Evolutionary conservation across 2,329 filamentous ascomycete species (phyloP), one percentile per base, ranked within the genome.

Genomic region (Leptographium wingfieldii): DNA sequence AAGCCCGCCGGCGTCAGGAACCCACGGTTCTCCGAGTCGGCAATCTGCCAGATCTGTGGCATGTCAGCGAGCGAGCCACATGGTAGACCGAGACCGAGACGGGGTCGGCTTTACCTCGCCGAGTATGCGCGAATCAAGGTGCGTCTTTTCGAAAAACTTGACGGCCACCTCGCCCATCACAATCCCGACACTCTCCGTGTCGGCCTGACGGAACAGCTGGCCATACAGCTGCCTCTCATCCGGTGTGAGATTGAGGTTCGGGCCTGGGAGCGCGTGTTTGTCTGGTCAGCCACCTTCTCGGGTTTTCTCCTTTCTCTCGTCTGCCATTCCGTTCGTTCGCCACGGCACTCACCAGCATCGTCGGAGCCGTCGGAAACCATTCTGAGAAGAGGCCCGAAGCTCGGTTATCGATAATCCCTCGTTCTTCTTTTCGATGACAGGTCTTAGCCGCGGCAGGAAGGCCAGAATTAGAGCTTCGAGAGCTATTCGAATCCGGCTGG

Each of bases 81-180:
- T 3, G 43, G 31, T 54, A 35, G n/a, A 54, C 12, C n/a, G 31
- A 11, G 33, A n/a, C n/a, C 55, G 29, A 40, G 49, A 16, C 83
- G 66, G 56, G 19, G 19, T 3, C 16, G 2, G 31, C 3, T n/a
- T 27, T 75, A 92, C 89, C 83, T 95, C 86, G 73, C 92, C 94
- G 62, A 99, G 80, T 56, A 94, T 80, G 63, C 89, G 85, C 59
- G 92, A 90, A 63, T 92, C 85, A 56, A 99, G 80, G 66, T 88
- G 86, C 54, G 94, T 97, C 79, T 94, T 94, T 74, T 97, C 92
- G 71, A 99, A 99, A 78, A 99, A 97, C 72, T 91, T 90, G 72
- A 99, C 92, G 61, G 94, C 94, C 63, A 95, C 82, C 74, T 99
- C 94, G 73, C 94, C 94, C 22, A 94, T 96, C 40, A 99, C 90